phyloP scores from a whole-genome alignment of 1,139 yeast species.

The Hansenula anomala region DNA sequence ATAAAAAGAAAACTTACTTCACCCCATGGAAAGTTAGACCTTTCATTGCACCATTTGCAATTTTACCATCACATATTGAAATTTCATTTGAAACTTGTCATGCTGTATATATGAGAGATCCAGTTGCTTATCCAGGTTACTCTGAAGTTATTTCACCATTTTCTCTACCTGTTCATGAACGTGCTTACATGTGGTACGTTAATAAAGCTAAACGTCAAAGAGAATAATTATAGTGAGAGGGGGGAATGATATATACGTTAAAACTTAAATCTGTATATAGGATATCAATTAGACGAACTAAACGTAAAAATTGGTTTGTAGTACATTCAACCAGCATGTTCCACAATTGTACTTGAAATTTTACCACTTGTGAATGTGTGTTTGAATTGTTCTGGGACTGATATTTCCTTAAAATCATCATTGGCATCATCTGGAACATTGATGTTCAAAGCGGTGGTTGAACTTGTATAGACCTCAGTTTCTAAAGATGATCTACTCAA shows the following conservation, averaged over 20 bases:
- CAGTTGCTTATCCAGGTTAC: constrained; percentile 95
- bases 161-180: constrained; percentile 77
- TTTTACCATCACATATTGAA: constrained; percentile 89
- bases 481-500: constrained; percentile 65
- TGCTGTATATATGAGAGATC: constrained; percentile 92
- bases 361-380: constrained; percentile 49
- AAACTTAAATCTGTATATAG: not conserved
- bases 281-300: not conserved
- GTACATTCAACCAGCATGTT: constrained; percentile 45
- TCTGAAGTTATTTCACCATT: constrained; percentile 94
- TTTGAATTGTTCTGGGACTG: constrained; percentile 86
- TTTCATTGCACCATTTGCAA: constrained; percentile 87
- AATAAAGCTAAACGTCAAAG: constrained; percentile 39
- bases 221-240: too few species aligned
- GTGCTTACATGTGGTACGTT: constrained; percentile 93
- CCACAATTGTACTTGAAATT: constrained; percentile 48
- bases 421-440: constrained; percentile 66
- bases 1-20: constrained; percentile 76
- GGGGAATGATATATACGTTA: not conserved
- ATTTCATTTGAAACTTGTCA: constrained; percentile 88
- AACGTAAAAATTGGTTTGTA: not conserved
- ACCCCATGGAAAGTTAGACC: constrained; percentile 98
- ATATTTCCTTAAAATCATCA: constrained; percentile 66
- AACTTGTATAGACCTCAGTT: constrained; percentile 76
- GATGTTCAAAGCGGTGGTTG: constrained; percentile 79